Evolutionary conservation across 2,329 filamentous ascomycete species (phyloP).

Genomic region (Nemania diffusa): DNA sequence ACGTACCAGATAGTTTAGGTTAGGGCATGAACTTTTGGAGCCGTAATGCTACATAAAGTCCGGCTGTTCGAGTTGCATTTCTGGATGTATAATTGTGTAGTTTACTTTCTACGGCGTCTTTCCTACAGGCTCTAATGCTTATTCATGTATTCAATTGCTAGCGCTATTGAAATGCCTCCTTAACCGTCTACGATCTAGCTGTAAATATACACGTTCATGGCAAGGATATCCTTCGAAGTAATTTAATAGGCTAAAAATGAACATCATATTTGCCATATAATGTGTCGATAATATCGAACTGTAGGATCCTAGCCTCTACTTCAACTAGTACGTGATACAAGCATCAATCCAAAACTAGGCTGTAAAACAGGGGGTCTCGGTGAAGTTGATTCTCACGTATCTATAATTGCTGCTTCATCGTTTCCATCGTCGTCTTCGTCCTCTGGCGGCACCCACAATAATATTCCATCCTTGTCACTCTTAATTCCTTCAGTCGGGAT

Average conservation of each 20-base stretch:
- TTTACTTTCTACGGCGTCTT: no score
- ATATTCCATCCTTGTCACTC: slow-evolving; percentile 70
- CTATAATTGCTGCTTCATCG: slow-evolving; percentile 11
- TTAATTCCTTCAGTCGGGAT: slow-evolving; percentile 80
- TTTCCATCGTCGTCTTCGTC: slow-evolving; percentile 46
- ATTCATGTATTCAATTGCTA: no score
- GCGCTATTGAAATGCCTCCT: no score
- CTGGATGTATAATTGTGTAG: no score
- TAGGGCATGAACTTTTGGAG: no score
- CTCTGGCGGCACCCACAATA: slow-evolving; percentile 69
- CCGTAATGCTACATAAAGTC: no score
- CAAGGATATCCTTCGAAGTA: no score
- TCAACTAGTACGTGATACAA: background rate
- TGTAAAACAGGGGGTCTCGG: background rate
- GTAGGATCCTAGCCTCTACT: background rate
- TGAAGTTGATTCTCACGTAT: background rate
- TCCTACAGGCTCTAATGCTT: no score
- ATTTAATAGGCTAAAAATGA: background rate
- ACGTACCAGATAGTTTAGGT: no score
- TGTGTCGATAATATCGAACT: background rate
- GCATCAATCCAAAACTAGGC: slow-evolving; percentile 12
- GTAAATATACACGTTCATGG: no score
- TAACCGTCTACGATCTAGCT: no score
- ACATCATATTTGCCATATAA: background rate
- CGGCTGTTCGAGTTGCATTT: no score